Evolutionary conservation across 495 filamentous ascomycete species (phyloP), one percentile per base, ranked within the genome.

Genomic region (Penicillium longicatenatum): DNA sequence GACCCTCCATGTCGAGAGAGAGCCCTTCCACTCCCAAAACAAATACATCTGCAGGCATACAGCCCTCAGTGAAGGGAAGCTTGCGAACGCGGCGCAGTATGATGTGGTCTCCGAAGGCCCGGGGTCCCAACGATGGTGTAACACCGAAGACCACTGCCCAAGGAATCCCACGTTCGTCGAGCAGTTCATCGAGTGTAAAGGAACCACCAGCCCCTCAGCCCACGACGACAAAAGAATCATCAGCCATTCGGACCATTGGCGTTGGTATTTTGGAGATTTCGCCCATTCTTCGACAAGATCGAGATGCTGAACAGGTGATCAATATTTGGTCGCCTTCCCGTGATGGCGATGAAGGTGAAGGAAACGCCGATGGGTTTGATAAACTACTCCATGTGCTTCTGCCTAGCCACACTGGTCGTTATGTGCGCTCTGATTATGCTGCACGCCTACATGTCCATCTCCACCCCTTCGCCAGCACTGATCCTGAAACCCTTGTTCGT

Each of bases 191-290:
- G 12, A 82, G 78, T 39, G 82, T 76, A 5, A 78, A 75, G 59
- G 73, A 75, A 10, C 70, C 74, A 11, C 3, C 50, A n/a, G 52
- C 72, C n/a, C 75, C 73, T 22, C 59, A 78, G 46, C 43, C 70
- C 7, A 31, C 55, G 2, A 39, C 61, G 3, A 26, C 62, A 2
- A 82, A 86, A 59, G 73, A 74, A 44, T 71, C 74, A 4, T 71
- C 77, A 11, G 77, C 84, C 6, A 82, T 82, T 54, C 85, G 90
- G 49, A 89, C 86, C 2, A 81, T 96, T 14, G 94, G 91, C 22
- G 82, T 93, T 21, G 93, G 92, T 9, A 81, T 92, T 12, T 69
- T 97, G n/a, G 88, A 89, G 58, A 76, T 97, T 22, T 92, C 89
- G 56, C 76, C 83, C 21, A 75, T 96, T 54, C 83, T 96, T 71